Base-by-base conservation (phyloP, 345 rosid genomes). In the Gynandropsis gynandra region DNA sequence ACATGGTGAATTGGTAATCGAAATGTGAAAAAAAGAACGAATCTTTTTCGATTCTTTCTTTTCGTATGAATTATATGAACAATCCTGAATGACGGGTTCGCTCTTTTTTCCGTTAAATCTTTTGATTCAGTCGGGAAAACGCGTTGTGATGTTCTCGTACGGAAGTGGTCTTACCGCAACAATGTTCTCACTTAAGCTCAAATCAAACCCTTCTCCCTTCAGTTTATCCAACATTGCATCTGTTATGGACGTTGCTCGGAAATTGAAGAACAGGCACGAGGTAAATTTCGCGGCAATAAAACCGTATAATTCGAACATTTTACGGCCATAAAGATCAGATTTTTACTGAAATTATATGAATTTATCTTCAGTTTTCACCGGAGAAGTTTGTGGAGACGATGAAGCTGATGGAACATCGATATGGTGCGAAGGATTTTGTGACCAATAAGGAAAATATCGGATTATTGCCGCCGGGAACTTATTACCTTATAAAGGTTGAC, bases 131-230 rank as follows among this genome's bases (percentile, higher is more conserved):
- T 76, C 56, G 9, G 97, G 92, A 37, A 81, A 81, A 67, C 79
- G 89, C 54, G 85, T 80, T 42, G 45, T 93, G 15, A 47, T 93
- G 76, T 93, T 93, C 80, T 93, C 99, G 1, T 93, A 93, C 44
- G 99, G 99, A 45, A 93, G 99, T 68, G 99, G 99, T 57, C 72
- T 74, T 59, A 73, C 85, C n/a, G 87, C 99, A 31, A 85, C 97
- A 13, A 81, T 93, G 92, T 88, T 93, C 69, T 85, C 97, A 4
- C 51, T 93, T 64, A 69, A 75, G 40, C 68, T 93, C 67, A 52
- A 69, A 16, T 84, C 72, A 42, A 88, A 85, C 33, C 69, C 73
- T 58, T 31, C 75, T 41, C 90, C 92, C 7, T 93, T 85, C 65
- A 83, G 87, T 71, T 58, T 93, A 66, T 78, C 95, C 38, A 85